Conservation (phyloP, 2,329 filamentous ascomycete genomes). For the Trichophyton rubrum region DNA sequence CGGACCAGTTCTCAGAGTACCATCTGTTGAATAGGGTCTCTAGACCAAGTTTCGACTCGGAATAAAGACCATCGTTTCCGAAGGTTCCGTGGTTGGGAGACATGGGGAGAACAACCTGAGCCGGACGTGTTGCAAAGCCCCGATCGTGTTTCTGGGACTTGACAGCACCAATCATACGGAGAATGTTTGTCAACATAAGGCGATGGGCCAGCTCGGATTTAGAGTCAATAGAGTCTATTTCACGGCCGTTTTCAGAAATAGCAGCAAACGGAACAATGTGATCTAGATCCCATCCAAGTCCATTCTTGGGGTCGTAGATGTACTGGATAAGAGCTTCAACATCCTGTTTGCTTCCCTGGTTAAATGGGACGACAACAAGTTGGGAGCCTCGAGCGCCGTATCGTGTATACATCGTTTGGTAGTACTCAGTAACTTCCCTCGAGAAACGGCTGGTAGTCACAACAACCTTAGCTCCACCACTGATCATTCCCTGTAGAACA, state of each 20-base stretch:
- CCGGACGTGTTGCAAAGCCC: conserved; percentile 87
- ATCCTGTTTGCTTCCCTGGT: conserved; percentile 96
- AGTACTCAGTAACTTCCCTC: conserved; percentile 95
- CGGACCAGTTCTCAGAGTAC: conserved; percentile 94
- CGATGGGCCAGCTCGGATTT: conserved; percentile 96
- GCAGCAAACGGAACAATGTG: conserved; percentile 93
- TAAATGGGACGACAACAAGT: conserved; percentile 96
- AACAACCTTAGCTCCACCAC: conserved; percentile 89
- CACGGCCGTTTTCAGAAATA: conserved; percentile 92
- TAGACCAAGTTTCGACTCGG: conserved; percentile 90
- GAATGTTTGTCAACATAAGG: conserved; percentile 96
- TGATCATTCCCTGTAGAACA: conserved; percentile 88
- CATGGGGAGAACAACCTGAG: conserved; percentile 87
- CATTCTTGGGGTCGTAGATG: conserved; percentile 92
- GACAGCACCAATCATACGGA: conserved; percentile 79
- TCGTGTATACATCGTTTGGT: conserved; percentile 95
- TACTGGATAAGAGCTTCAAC: conserved; percentile 88
- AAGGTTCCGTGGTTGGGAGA: conserved; percentile 98
- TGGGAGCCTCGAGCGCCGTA: conserved; percentile 90
- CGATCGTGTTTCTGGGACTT: conserved; percentile 81
- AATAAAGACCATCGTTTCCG: conserved; percentile 93
- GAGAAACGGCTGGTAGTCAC: conserved; percentile 97
- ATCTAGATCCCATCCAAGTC: conserved; percentile 95
- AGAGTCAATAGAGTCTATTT: conserved; percentile 93
- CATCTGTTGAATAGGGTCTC: conserved; percentile 98